Evolutionary conservation across 495 filamentous ascomycete genomes (phyloP).

Genomic region (Penicillium roqueforti): DNA sequence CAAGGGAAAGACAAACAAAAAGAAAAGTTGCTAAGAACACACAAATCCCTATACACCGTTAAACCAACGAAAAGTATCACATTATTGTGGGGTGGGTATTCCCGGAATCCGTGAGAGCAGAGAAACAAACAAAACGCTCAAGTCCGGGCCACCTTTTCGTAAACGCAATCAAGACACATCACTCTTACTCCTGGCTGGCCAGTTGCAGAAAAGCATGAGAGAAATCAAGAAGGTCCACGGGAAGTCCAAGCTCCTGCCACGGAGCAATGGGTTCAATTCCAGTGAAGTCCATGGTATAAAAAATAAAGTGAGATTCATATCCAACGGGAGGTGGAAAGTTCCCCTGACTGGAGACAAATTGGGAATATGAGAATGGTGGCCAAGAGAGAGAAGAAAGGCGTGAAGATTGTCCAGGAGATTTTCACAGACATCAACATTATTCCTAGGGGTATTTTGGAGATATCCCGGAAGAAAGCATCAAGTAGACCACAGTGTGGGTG

Average conservation of each 20-base stretch:
- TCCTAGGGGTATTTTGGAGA: slow-evolving; percentile 17
- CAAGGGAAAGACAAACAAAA: slow-evolving; percentile 4
- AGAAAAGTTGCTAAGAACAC: slow-evolving; percentile 21
- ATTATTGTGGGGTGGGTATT: slow-evolving; percentile 16
- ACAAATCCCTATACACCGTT: slow-evolving; percentile 35
- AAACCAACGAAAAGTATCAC: slow-evolving; percentile 16
- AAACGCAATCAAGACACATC: slow-evolving; percentile 23
- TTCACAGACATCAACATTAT: slow-evolving; percentile 24
- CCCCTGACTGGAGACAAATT: slow-evolving; percentile 12
- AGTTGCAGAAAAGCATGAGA: slow-evolving; percentile 26
- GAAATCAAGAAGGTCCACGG: slow-evolving; percentile 13
- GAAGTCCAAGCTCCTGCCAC: slow-evolving; percentile 4
- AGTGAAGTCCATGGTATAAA: slow-evolving; percentile 16
- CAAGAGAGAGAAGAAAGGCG: slow-evolving; percentile 6
- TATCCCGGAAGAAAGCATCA: slow-evolving; percentile 23
- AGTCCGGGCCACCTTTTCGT: slow-evolving; percentile 32
- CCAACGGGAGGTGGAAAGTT: slow-evolving; percentile 14
- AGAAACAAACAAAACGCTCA: slow-evolving; percentile 28
- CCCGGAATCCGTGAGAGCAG: slow-evolving; percentile 20
- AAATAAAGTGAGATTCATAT: slow-evolving; percentile 14
- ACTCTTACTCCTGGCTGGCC: slow-evolving; percentile 27
- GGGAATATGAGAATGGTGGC: slow-evolving; percentile 5
- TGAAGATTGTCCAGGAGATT: slow-evolving; percentile 11
- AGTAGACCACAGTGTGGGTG: slow-evolving; percentile 13
- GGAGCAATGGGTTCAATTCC: slow-evolving; percentile 7